Conservation (phyloP, 306 rosid genomes). For the Spatholobus suberectus region DNA sequence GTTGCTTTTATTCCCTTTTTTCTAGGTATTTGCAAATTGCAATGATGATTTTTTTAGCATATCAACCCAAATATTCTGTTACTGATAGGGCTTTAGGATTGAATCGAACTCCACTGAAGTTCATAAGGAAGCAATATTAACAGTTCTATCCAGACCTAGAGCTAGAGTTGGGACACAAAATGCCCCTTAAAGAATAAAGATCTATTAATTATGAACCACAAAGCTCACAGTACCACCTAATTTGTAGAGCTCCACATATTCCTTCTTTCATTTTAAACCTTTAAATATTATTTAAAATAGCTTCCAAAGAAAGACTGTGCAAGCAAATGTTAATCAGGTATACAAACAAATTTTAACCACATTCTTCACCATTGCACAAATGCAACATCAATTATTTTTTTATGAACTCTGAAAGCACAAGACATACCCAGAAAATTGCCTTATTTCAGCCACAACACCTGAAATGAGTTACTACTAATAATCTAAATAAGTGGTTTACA, state of each 20-base stretch:
- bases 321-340: neutral
- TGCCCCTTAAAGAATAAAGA: neutral
- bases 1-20: slow-evolving; percentile 21
- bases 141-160: neutral
- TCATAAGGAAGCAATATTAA: neutral
- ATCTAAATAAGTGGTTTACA: slow-evolving; percentile 23
- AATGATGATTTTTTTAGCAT: slow-evolving; percentile 20
- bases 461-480: slow-evolving; percentile 22
- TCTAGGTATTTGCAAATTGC: slow-evolving; percentile 26
- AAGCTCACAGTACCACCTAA: slow-evolving; percentile 2
- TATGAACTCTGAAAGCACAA: neutral
- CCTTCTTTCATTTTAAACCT: slow-evolving; percentile 15
- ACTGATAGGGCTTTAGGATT: slow-evolving; percentile 15
- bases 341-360: neutral
- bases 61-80: neutral
- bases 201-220: neutral
- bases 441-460: neutral
- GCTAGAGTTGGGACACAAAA: neutral
- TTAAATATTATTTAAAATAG: neutral
- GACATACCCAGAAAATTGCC: neutral
- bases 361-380: neutral
- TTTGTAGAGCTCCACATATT: neutral
- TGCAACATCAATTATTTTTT: neutral
- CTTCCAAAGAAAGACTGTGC: neutral
- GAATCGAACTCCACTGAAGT: slow-evolving; percentile 10